Evolutionary conservation across 1,284 basidiomycete species (phyloP).

Genomic region (Moesziomyces globuligerus): DNA sequence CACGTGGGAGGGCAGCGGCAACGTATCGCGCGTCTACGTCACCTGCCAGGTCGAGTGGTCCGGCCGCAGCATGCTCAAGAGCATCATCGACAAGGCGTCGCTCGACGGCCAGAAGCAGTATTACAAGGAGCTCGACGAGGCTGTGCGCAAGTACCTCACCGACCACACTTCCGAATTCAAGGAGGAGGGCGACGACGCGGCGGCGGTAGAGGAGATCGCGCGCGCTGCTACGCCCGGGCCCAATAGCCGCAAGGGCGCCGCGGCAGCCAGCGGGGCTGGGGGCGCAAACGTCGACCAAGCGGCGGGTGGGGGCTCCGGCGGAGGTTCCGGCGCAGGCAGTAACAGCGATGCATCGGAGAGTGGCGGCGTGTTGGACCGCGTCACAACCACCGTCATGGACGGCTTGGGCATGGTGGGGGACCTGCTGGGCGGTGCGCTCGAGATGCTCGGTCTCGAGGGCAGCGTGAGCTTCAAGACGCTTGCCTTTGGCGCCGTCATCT

Average conservation of each 20-base stretch:
- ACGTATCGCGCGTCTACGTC: slow-evolving; percentile 81
- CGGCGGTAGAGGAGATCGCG: slow-evolving; percentile 57
- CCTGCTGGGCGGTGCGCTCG: slow-evolving; percentile 40
- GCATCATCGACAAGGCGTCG: slow-evolving; percentile 89
- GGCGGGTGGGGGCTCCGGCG: slow-evolving; percentile 2
- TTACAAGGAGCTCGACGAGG: slow-evolving; percentile 82
- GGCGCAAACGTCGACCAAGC: slow-evolving; percentile 1
- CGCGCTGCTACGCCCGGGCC: slow-evolving; percentile 46
- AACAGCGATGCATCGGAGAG: neutral
- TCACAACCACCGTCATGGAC: slow-evolving; percentile 21
- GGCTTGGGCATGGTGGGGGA: slow-evolving; percentile 43
- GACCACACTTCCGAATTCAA: slow-evolving; percentile 89
- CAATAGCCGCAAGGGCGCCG: slow-evolving; percentile 17
- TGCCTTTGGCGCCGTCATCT: slow-evolving; percentile 57
- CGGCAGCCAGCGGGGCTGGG: slow-evolving; percentile 16
- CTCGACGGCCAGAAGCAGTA: slow-evolving; percentile 95
- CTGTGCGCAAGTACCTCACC: slow-evolving; percentile 81
- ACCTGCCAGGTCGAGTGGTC: slow-evolving; percentile 96
- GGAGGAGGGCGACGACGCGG: slow-evolving; percentile 77
- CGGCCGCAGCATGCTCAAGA: slow-evolving; percentile 93
- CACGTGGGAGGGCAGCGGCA: slow-evolving; percentile 83
- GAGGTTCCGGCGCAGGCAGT: slow-evolving; percentile 1
- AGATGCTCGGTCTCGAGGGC: slow-evolving; percentile 29
- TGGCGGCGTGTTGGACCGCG: slow-evolving; percentile 12
- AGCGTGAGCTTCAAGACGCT: slow-evolving; percentile 46